These are phyloP conservation scores for Nicotiana obtusifolia DNA, from an alignment of 257 asterid genomes.

Conservation along the genomic window DNA sequence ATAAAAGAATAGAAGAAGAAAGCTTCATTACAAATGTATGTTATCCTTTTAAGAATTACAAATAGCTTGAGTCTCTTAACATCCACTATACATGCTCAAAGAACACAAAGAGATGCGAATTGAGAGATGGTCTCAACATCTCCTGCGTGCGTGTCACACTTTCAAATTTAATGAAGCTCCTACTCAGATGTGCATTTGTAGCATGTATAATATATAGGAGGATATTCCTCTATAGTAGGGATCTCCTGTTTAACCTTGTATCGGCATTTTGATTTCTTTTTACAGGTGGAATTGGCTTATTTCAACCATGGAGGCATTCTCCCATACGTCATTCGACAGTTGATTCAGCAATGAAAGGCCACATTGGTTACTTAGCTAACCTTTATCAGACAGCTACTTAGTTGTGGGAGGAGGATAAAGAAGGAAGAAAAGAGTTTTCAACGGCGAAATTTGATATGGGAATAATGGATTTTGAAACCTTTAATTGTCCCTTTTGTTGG, in stretches of 20 bases:
- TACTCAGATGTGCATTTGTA: not conserved
- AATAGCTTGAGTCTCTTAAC: not conserved
- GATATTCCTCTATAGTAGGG: not conserved
- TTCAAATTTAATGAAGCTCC: not conserved
- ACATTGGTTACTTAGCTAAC: not conserved
- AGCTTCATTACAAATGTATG: too few relatives aligned
- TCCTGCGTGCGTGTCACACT: not conserved
- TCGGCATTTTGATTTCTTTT: not conserved
- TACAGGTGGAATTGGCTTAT: conserved; percentile 61
- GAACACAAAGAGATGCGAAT: too few relatives aligned
- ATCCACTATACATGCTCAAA: not conserved
- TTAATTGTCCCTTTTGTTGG: not conserved
- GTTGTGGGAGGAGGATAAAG: not conserved
- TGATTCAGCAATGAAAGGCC: conserved; percentile 28
- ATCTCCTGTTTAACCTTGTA: not conserved
- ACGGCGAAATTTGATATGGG: not conserved
- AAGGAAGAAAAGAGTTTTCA: not conserved
- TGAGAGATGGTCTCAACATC: not conserved
- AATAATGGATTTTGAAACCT: not conserved
- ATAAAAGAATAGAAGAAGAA: not conserved
- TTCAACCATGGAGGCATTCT: conserved; percentile 73
- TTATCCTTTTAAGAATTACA: too few relatives aligned
- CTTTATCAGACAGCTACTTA: not conserved
- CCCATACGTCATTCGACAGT: conserved; percentile 61
- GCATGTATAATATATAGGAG: not conserved